Evolutionary conservation across 2,329 filamentous ascomycete species (phyloP).

Genomic region (Cercospora zeae-maydis): DNA sequence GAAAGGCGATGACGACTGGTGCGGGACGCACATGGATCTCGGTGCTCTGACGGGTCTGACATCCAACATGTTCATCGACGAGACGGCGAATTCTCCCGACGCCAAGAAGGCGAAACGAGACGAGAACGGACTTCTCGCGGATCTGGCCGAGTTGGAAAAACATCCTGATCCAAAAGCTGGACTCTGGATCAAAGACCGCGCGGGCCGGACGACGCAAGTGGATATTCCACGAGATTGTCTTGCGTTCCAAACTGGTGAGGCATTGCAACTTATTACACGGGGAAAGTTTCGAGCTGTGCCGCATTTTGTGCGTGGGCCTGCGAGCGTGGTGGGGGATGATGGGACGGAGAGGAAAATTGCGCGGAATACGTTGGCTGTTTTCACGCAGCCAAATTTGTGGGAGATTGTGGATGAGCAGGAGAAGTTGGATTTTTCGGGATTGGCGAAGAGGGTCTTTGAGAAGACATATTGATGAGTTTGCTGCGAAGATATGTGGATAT

Average conservation of each 20-base stretch:
- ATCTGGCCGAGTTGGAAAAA: slow-evolving; percentile 64
- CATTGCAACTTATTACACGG: slow-evolving; percentile 83
- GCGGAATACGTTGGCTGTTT: slow-evolving; percentile 85
- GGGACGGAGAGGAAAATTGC: slow-evolving; percentile 46
- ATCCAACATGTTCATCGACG: slow-evolving; percentile 93
- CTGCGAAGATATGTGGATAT: background rate
- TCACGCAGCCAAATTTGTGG: slow-evolving; percentile 90
- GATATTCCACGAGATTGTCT: slow-evolving; percentile 87
- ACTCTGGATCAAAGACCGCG: slow-evolving; percentile 88
- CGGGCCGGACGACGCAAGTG: slow-evolving; percentile 80
- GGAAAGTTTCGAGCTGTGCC: slow-evolving; percentile 91
- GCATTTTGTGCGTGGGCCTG: slow-evolving; percentile 73
- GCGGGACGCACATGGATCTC: slow-evolving; percentile 84
- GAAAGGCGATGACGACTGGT: slow-evolving; percentile 80
- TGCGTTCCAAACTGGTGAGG: slow-evolving; percentile 93
- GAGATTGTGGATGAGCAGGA: slow-evolving; percentile 69
- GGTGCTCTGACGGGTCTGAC: slow-evolving; percentile 92
- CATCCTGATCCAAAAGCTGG: slow-evolving; percentile 83
- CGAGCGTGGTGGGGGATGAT: slow-evolving; percentile 53
- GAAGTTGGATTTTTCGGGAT: slow-evolving; percentile 35
- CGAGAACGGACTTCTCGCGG: background rate
- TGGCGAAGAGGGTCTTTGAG: slow-evolving; percentile 23
- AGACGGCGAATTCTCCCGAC: slow-evolving; percentile 46
- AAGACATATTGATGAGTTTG: slow-evolving; percentile 20
- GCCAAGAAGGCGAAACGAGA: slow-evolving; percentile 26